Evolutionary conservation across 2,329 filamentous ascomycete genomes (phyloP).

Genomic region (Colletotrichum spaethianum): DNA sequence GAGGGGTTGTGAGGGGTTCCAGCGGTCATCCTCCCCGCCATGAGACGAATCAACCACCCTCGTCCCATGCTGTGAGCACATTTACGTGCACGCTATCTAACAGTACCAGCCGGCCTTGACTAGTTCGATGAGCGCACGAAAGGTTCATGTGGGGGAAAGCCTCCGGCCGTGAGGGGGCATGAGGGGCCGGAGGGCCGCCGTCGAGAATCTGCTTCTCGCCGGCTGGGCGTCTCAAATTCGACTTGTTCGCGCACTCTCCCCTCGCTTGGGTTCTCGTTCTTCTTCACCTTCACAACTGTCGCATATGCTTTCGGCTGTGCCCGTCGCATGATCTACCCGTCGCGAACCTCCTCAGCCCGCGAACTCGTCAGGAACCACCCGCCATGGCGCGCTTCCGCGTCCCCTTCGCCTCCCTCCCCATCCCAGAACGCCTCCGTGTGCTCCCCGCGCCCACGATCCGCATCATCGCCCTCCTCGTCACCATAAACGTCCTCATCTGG

Average conservation of each 20-base stretch:
- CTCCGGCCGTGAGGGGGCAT: not conserved
- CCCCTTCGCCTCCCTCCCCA: conserved; percentile 39
- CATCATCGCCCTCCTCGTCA: conserved; percentile 66
- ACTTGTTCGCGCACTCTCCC: not conserved
- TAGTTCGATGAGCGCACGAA: not conserved
- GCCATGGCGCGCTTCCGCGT: conserved; percentile 40
- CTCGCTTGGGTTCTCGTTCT: not conserved
- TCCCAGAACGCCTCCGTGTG: conserved; percentile 48
- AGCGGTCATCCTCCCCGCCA: not conserved
- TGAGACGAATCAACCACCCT: not conserved
- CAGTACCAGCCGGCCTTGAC: not conserved
- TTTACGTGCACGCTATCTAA: not conserved
- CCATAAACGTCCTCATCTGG: conserved; percentile 70
- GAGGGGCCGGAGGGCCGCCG: conserved; percentile 29
- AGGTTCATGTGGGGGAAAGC: not conserved
- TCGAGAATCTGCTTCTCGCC: conserved; percentile 5
- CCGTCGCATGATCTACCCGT: not conserved
- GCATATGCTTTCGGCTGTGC: no score
- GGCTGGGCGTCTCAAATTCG: conserved; percentile 16
- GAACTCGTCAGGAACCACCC: not conserved
- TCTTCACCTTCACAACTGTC: not conserved
- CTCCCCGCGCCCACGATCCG: conserved; percentile 54
- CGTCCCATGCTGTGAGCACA: conserved; percentile 1
- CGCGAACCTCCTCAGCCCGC: not conserved
- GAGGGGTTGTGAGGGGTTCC: conserved; percentile 18